phyloP scores from a whole-genome alignment of 2,329 filamentous ascomycete genomes.

The Penicillium frequentans region DNA sequence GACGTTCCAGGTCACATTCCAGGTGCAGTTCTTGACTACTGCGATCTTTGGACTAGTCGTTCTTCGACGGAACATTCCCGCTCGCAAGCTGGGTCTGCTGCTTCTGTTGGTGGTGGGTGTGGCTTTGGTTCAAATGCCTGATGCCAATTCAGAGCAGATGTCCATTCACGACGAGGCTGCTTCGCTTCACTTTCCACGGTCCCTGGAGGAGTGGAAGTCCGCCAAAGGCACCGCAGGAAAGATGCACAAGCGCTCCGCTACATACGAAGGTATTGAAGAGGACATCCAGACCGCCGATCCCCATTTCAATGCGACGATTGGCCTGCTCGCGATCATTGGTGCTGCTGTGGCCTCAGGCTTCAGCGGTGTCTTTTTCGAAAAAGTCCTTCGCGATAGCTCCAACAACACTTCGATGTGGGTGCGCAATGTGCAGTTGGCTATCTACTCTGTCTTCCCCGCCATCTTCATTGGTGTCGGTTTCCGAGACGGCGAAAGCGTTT shows the following conservation, averaged over 20 bases:
- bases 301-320: slow-evolving; percentile 74
- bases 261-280: slow-evolving; percentile 82
- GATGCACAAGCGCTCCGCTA: slow-evolving; percentile 72
- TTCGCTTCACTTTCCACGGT: slow-evolving; percentile 70
- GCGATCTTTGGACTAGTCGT: slow-evolving; percentile 83
- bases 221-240: slow-evolving; percentile 50
- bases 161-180: slow-evolving; percentile 61
- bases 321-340: slow-evolving; percentile 73
- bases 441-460: slow-evolving; percentile 90
- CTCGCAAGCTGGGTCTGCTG: slow-evolving; percentile 77
- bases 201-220: slow-evolving; percentile 71
- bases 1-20: slow-evolving; percentile 90
- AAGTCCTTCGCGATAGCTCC: slow-evolving; percentile 83
- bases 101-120: slow-evolving; percentile 79
- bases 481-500: slow-evolving; percentile 81
- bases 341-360: slow-evolving; percentile 80
- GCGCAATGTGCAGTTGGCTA: slow-evolving; percentile 88
- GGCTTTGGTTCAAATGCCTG: slow-evolving; percentile 78
- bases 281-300: slow-evolving; percentile 55
- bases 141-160: slow-evolving; percentile 54
- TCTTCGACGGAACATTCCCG: slow-evolving; percentile 67
- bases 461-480: slow-evolving; percentile 82
- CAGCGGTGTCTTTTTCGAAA: slow-evolving; percentile 71
- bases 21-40: slow-evolving; percentile 90
- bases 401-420: slow-evolving; percentile 81